phyloP scores from a whole-genome alignment of 2,329 filamentous ascomycete genomes.

The Fusarium odoratissimum region DNA sequence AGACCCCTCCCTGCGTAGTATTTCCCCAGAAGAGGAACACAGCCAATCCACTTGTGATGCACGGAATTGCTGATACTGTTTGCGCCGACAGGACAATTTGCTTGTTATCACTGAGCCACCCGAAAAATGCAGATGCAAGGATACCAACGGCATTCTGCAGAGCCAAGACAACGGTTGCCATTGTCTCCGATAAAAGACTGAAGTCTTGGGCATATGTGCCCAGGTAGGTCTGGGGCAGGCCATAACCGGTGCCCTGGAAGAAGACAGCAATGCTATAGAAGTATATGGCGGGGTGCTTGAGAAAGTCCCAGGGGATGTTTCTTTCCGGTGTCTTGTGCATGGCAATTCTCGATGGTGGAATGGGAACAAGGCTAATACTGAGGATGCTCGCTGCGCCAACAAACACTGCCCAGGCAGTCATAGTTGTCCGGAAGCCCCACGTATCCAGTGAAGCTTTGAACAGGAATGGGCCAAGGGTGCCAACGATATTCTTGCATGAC shows the following conservation, averaged over 20 bases:
- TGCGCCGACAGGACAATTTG: neutral
- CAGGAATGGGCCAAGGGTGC: neutral
- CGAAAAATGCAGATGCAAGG: neutral
- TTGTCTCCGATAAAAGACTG: neutral
- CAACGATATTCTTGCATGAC: constrained; percentile 1
- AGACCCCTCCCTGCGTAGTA: neutral
- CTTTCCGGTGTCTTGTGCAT: constrained; percentile 1
- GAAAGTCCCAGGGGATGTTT: neutral
- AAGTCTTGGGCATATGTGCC: constrained; percentile 1
- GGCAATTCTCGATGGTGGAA: neutral
- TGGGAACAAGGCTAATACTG: constrained; percentile 2
- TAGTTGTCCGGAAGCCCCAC: neutral
- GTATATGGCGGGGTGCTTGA: neutral
- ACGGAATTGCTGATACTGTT: neutral
- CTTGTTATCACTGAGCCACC: neutral
- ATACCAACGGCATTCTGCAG: neutral
- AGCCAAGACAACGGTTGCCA: neutral
- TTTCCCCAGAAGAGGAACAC: constrained; percentile 1
- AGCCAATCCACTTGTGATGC: neutral
- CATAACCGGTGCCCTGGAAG: neutral
- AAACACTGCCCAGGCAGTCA: neutral
- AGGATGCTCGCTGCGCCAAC: neutral
- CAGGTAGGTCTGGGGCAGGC: neutral
- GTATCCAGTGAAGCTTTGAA: neutral
- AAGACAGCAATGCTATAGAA: neutral